phyloP scores from a whole-genome alignment of 2,329 filamentous ascomycete species.

The Pseudogymnoascus sp. region DNA sequence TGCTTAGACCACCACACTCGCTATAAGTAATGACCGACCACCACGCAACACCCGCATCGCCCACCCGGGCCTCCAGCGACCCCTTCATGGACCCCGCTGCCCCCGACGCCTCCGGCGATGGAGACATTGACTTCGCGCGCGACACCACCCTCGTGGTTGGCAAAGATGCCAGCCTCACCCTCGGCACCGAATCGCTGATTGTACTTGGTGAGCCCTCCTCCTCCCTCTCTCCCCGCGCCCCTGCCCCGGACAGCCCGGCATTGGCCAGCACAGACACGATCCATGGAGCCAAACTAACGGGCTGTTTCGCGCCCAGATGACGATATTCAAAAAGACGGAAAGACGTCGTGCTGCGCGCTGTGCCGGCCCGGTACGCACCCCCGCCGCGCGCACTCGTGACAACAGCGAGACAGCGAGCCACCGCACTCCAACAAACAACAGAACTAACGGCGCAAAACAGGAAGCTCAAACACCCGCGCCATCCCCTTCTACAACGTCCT shows the following conservation, averaged over 20 bases:
- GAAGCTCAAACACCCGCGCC: slow-evolving; percentile 33
- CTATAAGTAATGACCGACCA: slow-evolving; percentile 6
- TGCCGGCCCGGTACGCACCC: slow-evolving; percentile 40
- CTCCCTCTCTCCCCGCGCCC: background rate
- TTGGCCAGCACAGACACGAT: background rate
- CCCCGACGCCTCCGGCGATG: slow-evolving; percentile 27
- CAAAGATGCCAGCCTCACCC: slow-evolving; percentile 51
- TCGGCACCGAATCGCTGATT: slow-evolving; percentile 53
- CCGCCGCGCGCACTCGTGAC: slow-evolving; percentile 5
- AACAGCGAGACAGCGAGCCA: slow-evolving; percentile 12
- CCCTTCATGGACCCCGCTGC: slow-evolving; percentile 32
- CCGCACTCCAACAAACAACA: slow-evolving; percentile 11
- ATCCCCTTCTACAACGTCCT: slow-evolving; percentile 80
- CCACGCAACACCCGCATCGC: background rate
- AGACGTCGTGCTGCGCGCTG: slow-evolving; percentile 49
- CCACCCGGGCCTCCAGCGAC: slow-evolving; percentile 21
- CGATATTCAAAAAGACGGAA: slow-evolving; percentile 40
- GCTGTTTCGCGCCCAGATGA: slow-evolving; percentile 38
- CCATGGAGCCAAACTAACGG: background rate
- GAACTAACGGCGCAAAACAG: slow-evolving; percentile 20
- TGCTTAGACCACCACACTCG: background rate
- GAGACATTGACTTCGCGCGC: slow-evolving; percentile 29
- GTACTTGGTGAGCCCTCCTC: slow-evolving; percentile 42
- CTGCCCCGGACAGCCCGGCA: slow-evolving; percentile 1
- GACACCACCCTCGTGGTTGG: slow-evolving; percentile 46